Percentiles rank a stretch among this genome's conserved stretches.
phyloP scores from a whole-genome alignment of 108 stramenopile species.

The Stephanodiscus triporus region DNA sequence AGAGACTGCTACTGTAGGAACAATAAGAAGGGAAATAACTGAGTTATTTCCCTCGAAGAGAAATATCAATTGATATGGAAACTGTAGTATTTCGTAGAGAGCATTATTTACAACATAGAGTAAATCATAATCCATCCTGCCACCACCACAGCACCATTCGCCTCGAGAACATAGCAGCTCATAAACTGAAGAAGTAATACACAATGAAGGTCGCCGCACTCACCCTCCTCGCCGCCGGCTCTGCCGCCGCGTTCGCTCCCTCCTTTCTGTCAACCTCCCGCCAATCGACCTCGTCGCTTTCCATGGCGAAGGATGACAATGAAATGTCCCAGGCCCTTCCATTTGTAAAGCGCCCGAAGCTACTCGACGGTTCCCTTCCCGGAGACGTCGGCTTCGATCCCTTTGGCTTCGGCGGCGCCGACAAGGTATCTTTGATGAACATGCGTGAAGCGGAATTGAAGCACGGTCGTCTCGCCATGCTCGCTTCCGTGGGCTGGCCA shows the following conservation, averaged over 20 bases:
- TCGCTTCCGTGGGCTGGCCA: conserved; percentile 89
- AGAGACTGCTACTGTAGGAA: too few relatives aligned
- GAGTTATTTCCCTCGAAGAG: too few relatives aligned
- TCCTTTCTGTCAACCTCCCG: background rate
- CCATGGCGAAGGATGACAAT: conserved; percentile 39
- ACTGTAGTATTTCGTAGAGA: too few relatives aligned
- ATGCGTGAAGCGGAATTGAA: conserved; percentile 91
- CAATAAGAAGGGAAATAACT: too few relatives aligned
- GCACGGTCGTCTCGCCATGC: conserved; percentile 87
- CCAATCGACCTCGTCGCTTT: conserved; percentile 7
- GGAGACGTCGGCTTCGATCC: conserved; percentile 90
- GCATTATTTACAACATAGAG: too few relatives aligned
- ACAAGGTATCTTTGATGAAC: conserved; percentile 65
- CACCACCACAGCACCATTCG: too few relatives aligned
- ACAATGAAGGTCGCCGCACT: conserved; percentile 2
- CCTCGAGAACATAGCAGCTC: too few relatives aligned
- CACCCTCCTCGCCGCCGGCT: conserved; percentile 19
- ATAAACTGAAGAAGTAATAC: background rate
- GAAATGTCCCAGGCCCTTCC: conserved; percentile 77
- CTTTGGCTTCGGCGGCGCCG: conserved; percentile 71
- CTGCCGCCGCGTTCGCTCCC: conserved; percentile 33
- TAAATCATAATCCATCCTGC: too few relatives aligned
- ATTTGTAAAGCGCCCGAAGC: conserved; percentile 72
- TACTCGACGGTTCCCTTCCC: conserved; percentile 76
- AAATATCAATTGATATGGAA: too few relatives aligned